These are phyloP conservation scores for Plasmodium berghei DNA, from an alignment of 169 alveolate genomes.

Conservation along the genomic window DNA sequence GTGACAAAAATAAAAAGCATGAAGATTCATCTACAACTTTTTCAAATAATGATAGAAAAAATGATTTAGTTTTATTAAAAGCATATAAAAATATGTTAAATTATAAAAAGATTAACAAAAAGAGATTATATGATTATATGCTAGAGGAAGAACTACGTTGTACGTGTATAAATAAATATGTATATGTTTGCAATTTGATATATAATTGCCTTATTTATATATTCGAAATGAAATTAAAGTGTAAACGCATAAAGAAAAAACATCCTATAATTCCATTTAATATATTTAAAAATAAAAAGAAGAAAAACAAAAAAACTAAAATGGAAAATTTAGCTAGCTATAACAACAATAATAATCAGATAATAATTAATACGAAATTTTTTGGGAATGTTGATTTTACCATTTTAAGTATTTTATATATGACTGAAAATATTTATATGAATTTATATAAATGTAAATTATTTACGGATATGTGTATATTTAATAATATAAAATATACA, in stretches of 20 bases:
- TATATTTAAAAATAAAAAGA: slow-evolving; percentile 6
- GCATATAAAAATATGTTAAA: slow-evolving; percentile 55
- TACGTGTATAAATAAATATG: slow-evolving; percentile 59
- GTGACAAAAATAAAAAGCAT: too few species aligned
- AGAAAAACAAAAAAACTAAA: too few species aligned
- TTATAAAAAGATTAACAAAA: slow-evolving; percentile 38
- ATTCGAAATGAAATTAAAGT: slow-evolving; percentile 36
- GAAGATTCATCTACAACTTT: neutral
- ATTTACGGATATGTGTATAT: slow-evolving; percentile 74
- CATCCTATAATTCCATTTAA: slow-evolving; percentile 6
- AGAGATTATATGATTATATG: slow-evolving; percentile 41
- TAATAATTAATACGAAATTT: slow-evolving; percentile 27
- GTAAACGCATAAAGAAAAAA: slow-evolving; percentile 17
- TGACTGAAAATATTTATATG: slow-evolving; percentile 41
- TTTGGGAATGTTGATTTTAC: slow-evolving; percentile 37
- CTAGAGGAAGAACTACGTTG: slow-evolving; percentile 55
- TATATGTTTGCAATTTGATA: slow-evolving; percentile 47
- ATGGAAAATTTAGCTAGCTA: neutral
- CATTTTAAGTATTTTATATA: slow-evolving; percentile 21
- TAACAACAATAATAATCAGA: slow-evolving; percentile 11
- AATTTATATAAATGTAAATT: slow-evolving; percentile 54
- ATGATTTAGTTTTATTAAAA: slow-evolving; percentile 25
- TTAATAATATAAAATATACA: slow-evolving; percentile 58
- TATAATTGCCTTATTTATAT: slow-evolving; percentile 41
- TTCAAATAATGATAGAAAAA: neutral